Percentiles rank a stretch among this genome's conserved stretches.
phyloP scores from a whole-genome alignment of 768 basidiomycete species.

The Tricholomella constricta region DNA sequence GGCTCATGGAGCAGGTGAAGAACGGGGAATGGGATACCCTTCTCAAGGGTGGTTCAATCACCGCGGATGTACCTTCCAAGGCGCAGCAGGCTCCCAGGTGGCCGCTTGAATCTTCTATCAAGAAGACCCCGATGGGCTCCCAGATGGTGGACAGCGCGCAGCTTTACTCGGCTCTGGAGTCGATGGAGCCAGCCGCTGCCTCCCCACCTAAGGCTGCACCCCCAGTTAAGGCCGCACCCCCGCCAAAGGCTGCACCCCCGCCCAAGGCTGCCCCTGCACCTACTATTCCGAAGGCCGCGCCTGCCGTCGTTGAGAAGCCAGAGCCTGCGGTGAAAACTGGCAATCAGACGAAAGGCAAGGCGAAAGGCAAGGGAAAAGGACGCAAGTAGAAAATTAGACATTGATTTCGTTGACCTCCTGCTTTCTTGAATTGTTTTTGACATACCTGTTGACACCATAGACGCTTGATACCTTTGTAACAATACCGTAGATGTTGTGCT shows the following conservation, averaged over 20 bases:
- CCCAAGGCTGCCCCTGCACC: constrained; percentile 2
- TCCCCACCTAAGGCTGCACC: constrained; percentile 11
- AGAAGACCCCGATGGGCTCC: constrained; percentile 5
- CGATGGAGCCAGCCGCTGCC: constrained; percentile 9
- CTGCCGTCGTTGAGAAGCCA: constrained; percentile 12
- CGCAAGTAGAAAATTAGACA: constrained; percentile 11
- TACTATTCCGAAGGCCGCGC: constrained; percentile 1
- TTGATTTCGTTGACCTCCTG: constrained; percentile 2
- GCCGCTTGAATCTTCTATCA: constrained; percentile 2
- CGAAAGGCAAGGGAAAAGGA: constrained; percentile 22
- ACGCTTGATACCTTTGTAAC: constrained; percentile 13
- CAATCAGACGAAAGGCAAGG: constrained; percentile 20
- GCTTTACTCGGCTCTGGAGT: constrained; percentile 18
- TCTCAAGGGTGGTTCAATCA: constrained; percentile 8
- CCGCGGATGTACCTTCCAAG: constrained; percentile 2
- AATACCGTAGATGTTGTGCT: constrained; percentile 10
- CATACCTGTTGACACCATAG: constrained; percentile 8
- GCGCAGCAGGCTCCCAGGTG: constrained; percentile 2
- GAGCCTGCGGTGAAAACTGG: constrained; percentile 17
- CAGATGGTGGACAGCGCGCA: constrained; percentile 19
- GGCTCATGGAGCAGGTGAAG: constrained; percentile 25
- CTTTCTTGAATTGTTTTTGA: constrained; percentile 20
- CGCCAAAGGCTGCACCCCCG: constrained; percentile 10
- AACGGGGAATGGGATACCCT: constrained; percentile 19
- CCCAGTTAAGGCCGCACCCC: constrained; percentile 1